Conservation (phyloP, 805 yeast species). For the Saccharomycopsis selenospora region DNA sequence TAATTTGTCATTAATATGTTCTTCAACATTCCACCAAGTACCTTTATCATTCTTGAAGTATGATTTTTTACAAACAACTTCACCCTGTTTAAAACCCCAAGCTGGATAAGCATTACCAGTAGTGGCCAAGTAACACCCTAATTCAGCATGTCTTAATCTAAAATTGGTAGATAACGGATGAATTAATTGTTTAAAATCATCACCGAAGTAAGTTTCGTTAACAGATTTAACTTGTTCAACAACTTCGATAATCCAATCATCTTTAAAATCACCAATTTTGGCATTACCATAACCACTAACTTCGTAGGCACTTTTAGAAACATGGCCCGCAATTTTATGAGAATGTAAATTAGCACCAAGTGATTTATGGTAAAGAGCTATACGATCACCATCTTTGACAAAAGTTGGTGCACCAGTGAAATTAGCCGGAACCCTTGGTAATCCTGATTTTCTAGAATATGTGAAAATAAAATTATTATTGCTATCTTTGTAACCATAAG, state of each 20-base stretch:
- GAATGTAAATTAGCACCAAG: constrained; percentile 78
- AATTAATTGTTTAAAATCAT: constrained; percentile 43
- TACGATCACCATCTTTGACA: constrained; percentile 54
- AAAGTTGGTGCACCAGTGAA: constrained; percentile 27
- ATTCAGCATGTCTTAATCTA: constrained; percentile 52
- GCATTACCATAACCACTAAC: constrained; percentile 82
- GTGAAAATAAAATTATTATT: constrained; percentile 80
- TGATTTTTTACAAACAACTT: constrained; percentile 58
- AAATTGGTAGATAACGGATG: constrained; percentile 76
- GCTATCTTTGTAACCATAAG: constrained; percentile 80
- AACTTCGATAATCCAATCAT: constrained; percentile 86
- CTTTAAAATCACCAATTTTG: constrained; percentile 67
- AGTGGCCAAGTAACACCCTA: constrained; percentile 75
- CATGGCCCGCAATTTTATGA: constrained; percentile 72
- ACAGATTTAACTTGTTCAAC: constrained; percentile 42
- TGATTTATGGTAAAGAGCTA: constrained; percentile 63
- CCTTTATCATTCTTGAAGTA: constrained; percentile 49
- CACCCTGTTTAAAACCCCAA: constrained; percentile 84
- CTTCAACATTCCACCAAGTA: constrained; percentile 80
- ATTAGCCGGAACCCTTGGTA: constrained; percentile 1
- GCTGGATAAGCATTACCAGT: constrained; percentile 62
- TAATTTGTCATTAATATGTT: constrained; percentile 48
- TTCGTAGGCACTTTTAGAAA: constrained; percentile 61
- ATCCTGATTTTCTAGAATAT: constrained; percentile 22
- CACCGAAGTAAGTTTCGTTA: constrained; percentile 33